These are phyloP conservation scores for Phytopythium mirpurense DNA, from an alignment of 352 stramenopile species.

Conservation along the genomic window DNA sequence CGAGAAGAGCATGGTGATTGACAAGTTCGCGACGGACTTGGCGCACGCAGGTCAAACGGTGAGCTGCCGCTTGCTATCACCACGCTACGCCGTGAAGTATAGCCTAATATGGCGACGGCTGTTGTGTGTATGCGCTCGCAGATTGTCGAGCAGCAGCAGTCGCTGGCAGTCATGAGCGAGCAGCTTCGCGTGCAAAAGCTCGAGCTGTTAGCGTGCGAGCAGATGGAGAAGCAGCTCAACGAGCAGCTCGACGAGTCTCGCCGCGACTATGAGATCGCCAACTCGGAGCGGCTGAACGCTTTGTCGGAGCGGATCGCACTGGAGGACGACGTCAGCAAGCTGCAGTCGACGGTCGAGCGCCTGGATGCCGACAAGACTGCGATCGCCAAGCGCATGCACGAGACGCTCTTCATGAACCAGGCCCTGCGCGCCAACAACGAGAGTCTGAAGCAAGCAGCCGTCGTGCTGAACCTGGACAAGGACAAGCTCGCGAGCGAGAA, in stretches of 20 bases:
- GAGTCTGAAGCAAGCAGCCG: conserved; percentile 50
- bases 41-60: conserved; percentile 31
- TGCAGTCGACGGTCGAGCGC: conserved; percentile 43
- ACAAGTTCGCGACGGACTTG: conserved; percentile 37
- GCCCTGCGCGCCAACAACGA: conserved; percentile 56
- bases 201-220: conserved; percentile 66
- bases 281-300: conserved; percentile 59
- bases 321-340: conserved; percentile 59
- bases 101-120: neutral
- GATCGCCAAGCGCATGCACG: conserved; percentile 63
- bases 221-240: conserved; percentile 58
- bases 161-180: conserved; percentile 28
- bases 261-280: conserved; percentile 61
- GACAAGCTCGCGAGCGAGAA: conserved; percentile 43
- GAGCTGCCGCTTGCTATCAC: neutral
- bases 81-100: neutral
- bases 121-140: conserved; percentile 2
- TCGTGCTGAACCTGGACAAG: conserved; percentile 58
- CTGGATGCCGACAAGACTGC: conserved; percentile 52
- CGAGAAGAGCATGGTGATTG: conserved; percentile 47
- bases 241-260: conserved; percentile 47
- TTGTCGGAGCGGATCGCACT: conserved; percentile 50
- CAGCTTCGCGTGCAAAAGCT: conserved; percentile 55
- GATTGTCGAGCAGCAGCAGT: conserved; percentile 35
- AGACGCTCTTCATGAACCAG: conserved; percentile 76